Percentiles rank a stretch among this genome's conserved stretches.
phyloP scores from a whole-genome alignment of 768 basidiomycete species.

The Crucibulum laeve region DNA sequence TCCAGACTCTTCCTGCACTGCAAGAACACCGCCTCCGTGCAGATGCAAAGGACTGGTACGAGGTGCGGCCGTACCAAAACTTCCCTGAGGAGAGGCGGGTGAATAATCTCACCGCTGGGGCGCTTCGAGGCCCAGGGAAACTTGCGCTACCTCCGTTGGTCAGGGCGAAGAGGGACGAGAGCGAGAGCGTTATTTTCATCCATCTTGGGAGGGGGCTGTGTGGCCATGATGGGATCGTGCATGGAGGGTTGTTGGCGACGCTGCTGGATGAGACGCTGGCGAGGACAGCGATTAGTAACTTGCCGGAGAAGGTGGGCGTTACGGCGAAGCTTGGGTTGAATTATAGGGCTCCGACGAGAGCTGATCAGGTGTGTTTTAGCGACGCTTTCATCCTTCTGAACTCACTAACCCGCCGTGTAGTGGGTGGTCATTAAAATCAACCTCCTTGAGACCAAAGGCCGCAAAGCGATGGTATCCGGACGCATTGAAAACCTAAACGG shows the following conservation, averaged over 20 bases:
- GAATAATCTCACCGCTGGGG: constrained; percentile 81
- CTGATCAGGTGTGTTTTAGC: constrained; percentile 65
- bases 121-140: constrained; percentile 84
- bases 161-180: constrained; percentile 70
- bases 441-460: constrained; percentile 64
- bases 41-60: constrained; percentile 67
- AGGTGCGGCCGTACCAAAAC: constrained; percentile 66
- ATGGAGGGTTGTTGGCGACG: constrained; percentile 90
- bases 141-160: constrained; percentile 79
- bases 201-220: constrained; percentile 88
- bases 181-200: constrained; percentile 63
- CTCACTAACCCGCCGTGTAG: constrained; percentile 28
- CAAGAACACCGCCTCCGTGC: constrained; percentile 37
- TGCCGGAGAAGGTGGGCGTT: constrained; percentile 89
- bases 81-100: constrained; percentile 71
- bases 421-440: constrained; percentile 79
- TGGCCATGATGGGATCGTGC: constrained; percentile 92
- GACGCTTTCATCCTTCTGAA: background rate
- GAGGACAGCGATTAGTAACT: constrained; percentile 79
- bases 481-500: constrained; percentile 80
- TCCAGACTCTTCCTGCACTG: constrained; percentile 66
- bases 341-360: constrained; percentile 84
- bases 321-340: constrained; percentile 81
- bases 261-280: constrained; percentile 83
- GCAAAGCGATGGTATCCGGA: constrained; percentile 72